These are phyloP conservation scores for Podaxis rugospora DNA, from an alignment of 768 basidiomycete genomes.

Conservation along the genomic window DNA sequence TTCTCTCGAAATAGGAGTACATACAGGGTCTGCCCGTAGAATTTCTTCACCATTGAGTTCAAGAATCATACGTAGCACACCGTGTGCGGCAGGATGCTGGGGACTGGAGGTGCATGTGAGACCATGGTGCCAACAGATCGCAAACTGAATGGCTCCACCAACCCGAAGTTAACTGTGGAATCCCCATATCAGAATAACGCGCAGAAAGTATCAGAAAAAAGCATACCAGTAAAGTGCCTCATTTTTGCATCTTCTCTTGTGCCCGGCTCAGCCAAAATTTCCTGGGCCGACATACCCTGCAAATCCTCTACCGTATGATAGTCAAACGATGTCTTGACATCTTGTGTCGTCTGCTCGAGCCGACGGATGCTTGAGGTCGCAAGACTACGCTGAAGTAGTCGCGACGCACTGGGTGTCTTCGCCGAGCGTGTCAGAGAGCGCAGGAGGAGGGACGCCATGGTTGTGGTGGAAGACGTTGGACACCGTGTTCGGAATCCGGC, in stretches of 20 bases:
- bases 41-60: conserved; percentile 98
- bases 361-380: conserved; percentile 28
- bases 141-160: conserved; percentile 30
- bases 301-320: conserved; percentile 81
- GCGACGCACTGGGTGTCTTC: conserved; percentile 25
- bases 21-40: conserved; percentile 76
- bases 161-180: conserved; percentile 85
- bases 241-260: conserved; percentile 72
- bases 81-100: conserved; percentile 98
- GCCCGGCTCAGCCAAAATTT: conserved; percentile 76
- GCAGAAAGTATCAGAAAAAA: background rate
- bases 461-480: conserved; percentile 27
- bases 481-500: conserved; percentile 30
- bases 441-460: conserved; percentile 65
- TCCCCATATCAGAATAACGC: background rate
- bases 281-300: conserved; percentile 71
- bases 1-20: conserved; percentile 20
- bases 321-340: conserved; percentile 44
- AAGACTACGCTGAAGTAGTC: conserved; percentile 30
- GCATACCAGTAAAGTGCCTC: conserved; percentile 89
- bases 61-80: conserved; percentile 94
- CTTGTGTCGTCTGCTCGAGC: conserved; percentile 24
- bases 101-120: conserved; percentile 46
- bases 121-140: background rate
- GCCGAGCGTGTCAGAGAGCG: conserved; percentile 54